phyloP scores from a whole-genome alignment of 257 asterid genomes.

The Solanum stenotomum region DNA sequence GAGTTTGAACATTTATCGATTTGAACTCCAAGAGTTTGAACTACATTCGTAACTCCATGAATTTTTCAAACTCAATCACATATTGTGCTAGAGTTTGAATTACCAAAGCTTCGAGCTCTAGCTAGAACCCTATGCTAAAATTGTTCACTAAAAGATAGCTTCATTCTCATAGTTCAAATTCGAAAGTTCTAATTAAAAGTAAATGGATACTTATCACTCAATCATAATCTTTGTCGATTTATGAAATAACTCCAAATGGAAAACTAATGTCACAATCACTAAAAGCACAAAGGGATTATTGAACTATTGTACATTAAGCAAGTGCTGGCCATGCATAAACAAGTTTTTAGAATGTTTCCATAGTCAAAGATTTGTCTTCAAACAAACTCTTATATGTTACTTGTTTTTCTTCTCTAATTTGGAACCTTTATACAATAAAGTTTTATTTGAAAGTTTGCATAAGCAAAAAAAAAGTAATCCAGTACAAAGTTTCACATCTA shows the following conservation, averaged over 20 bases:
- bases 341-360: neutral
- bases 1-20: neutral
- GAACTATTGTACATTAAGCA: neutral
- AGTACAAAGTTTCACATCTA: neutral
- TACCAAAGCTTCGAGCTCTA: neutral
- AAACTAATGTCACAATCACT: neutral
- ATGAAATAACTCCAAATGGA: neutral
- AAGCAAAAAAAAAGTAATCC: neutral
- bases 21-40: neutral
- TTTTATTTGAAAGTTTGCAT: neutral
- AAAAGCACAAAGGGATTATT: neutral
- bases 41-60: neutral
- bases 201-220: neutral
- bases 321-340: neutral
- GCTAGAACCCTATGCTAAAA: neutral
- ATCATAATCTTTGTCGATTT: rapidly evolving
- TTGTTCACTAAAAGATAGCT: neutral
- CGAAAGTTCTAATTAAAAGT: neutral
- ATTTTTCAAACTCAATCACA: neutral
- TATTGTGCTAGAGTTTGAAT: neutral
- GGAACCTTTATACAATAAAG: neutral
- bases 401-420: neutral
- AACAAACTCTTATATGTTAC: neutral
- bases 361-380: slow-evolving; percentile 6
- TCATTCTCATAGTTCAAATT: rapidly evolving